Base-by-base conservation (phyloP, 2,329 filamentous ascomycete genomes). In the Penicillium sp. region DNA sequence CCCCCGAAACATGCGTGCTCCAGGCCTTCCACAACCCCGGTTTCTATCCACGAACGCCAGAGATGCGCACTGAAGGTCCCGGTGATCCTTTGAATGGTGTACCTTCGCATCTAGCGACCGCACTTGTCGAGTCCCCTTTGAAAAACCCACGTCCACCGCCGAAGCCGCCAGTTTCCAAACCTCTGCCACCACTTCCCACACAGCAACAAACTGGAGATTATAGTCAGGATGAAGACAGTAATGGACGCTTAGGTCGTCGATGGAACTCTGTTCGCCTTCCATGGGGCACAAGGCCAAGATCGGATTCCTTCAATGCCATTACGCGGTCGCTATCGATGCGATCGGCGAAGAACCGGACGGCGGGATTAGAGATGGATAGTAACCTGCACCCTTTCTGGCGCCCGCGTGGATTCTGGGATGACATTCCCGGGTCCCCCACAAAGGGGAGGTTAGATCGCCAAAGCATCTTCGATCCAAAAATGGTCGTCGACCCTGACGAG, bases 361-460 rank as follows among this genome's bases (percentile, higher is more conserved):
- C 73, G 2, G 74, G 71, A 29, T 69, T 74, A 44, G 70, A 76
- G 18, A 69, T 75, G 40, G 76, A 83, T 47, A 74, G 74, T 36
- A 76, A 75, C 33, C 67, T 84, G 5, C 79, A 85, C 57, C 83
- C 84, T 1, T 84, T 86, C 63, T 87, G 84, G 84, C 77, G 80
- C 18, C 84, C 84, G 1, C 79, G 80, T 30, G 78, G 78, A n/a
- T 85, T 86, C 67, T 86, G 83, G 83, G 82, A 85, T 32, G 81
- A 80, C 32, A 68, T 82, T 21, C 70, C 75, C 13, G 72, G 72
- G 41, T 68, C 71, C 9, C 61, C 60, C 4, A 40, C 51, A 42
- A 75, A 77, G 32, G 72, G 64, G 20, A 71, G 75, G 7, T 67
- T 67, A 15, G 68, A 66, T 15, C 55, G 59, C 17, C 64, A 66